These are phyloP conservation scores for Geoglossum glabrum DNA, from an alignment of 495 filamentous ascomycete genomes.

Conservation along the genomic window DNA sequence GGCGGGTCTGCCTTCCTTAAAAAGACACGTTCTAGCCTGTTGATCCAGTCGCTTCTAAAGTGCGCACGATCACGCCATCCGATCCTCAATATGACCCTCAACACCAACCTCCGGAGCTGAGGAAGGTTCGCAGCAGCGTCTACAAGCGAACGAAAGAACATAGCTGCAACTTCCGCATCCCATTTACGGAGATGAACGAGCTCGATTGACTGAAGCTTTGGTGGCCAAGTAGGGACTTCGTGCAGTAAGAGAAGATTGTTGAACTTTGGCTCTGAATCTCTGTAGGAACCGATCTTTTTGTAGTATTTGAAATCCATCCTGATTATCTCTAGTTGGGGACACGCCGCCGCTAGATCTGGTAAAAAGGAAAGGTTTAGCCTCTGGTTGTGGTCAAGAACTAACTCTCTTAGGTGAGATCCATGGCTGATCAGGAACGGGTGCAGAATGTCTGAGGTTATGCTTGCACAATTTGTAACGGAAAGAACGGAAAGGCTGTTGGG, in stretches of 20 bases:
- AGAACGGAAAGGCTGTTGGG: constrained; percentile 42
- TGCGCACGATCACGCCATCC: constrained; percentile 58
- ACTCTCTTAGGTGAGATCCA: constrained; percentile 37
- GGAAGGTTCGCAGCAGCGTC: constrained; percentile 41
- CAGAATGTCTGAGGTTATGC: constrained; percentile 38
- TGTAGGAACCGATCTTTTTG: constrained; percentile 29
- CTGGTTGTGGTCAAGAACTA: constrained; percentile 57
- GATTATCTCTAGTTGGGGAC: constrained; percentile 46
- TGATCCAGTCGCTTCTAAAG: constrained; percentile 53
- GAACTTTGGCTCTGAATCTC: constrained; percentile 54
- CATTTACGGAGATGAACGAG: constrained; percentile 56
- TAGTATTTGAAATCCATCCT: constrained; percentile 54
- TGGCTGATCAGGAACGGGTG: constrained; percentile 36
- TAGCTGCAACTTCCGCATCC: constrained; percentile 38
- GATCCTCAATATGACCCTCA: constrained; percentile 52
- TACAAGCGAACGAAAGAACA: constrained; percentile 57
- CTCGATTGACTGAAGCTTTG: constrained; percentile 44
- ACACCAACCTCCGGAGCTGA: constrained; percentile 40
- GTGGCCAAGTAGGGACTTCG: constrained; percentile 58
- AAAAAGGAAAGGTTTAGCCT: constrained; percentile 55
- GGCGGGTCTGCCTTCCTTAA: constrained; percentile 34
- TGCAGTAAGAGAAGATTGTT: constrained; percentile 33
- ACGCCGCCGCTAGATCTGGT: constrained; percentile 33
- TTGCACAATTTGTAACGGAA: constrained; percentile 54
- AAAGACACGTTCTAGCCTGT: constrained; percentile 41